Evolutionary conservation across 1,284 basidiomycete species (phyloP).

Genomic region (Tylopilus sp.): DNA sequence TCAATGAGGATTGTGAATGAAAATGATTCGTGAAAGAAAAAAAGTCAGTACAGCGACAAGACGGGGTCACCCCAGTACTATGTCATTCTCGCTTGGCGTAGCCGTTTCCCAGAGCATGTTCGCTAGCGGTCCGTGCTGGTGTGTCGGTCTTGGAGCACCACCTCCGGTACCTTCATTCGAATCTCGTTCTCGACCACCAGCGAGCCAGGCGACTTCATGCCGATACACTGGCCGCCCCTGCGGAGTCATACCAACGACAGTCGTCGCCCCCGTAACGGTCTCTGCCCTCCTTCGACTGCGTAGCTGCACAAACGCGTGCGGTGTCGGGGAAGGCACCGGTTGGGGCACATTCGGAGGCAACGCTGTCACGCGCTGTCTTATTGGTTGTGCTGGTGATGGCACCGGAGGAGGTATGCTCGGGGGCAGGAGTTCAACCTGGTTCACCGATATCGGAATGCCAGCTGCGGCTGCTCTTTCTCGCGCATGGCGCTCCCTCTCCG

Average conservation of each 20-base stretch:
- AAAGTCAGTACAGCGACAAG: constrained; percentile 8
- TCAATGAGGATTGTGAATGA: neutral
- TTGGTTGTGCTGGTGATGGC: constrained; percentile 11
- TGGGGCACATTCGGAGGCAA: constrained; percentile 29
- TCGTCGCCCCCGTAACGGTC: constrained; percentile 38
- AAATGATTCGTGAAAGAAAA: neutral
- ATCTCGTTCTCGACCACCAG: constrained; percentile 22
- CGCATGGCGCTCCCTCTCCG: constrained; percentile 33
- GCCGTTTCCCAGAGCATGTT: constrained; percentile 32
- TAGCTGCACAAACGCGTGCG: constrained; percentile 18
- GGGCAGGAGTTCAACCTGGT: constrained; percentile 15
- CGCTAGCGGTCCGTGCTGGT: constrained; percentile 18
- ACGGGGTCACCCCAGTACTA: constrained; percentile 30
- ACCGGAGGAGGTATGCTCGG: constrained; percentile 17
- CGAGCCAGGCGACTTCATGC: constrained; percentile 28
- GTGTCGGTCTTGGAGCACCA: constrained; percentile 17
- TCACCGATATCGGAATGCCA: constrained; percentile 17
- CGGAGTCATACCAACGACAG: constrained; percentile 28
- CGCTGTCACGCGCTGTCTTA: constrained; percentile 30
- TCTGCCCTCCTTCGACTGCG: constrained; percentile 37
- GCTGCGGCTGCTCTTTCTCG: constrained; percentile 30
- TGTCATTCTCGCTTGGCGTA: constrained; percentile 29
- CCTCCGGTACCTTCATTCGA: constrained; percentile 19
- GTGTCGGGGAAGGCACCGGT: constrained; percentile 23
- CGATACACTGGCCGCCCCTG: constrained; percentile 31